Percentiles rank a stretch among this genome's conserved stretches.
These are phyloP conservation scores for Yamadazyma scolyti DNA, from an alignment of 805 yeast species.

Conservation along the genomic window DNA sequence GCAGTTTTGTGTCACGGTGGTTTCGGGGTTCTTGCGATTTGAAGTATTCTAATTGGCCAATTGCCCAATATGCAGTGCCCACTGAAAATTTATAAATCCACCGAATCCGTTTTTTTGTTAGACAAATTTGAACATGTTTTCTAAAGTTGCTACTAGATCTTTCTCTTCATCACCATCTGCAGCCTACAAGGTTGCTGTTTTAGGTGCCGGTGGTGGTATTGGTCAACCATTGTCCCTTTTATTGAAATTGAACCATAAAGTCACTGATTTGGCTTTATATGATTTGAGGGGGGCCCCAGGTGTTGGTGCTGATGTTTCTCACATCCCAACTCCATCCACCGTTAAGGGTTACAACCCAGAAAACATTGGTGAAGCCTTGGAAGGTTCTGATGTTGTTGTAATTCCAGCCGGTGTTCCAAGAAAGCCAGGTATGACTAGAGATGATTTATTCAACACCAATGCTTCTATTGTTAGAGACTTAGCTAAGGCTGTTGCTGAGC, in stretches of 20 bases:
- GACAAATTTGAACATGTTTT: slow-evolving; percentile 44
- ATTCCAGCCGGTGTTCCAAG: slow-evolving; percentile 98
- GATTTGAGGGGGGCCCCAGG: slow-evolving; percentile 93
- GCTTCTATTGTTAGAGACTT: slow-evolving; percentile 93
- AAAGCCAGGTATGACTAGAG: slow-evolving; percentile 99
- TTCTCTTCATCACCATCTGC: slow-evolving; percentile 65
- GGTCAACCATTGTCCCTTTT: slow-evolving; percentile 62
- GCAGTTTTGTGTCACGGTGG: too few species aligned
- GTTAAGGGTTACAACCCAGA: slow-evolving; percentile 89
- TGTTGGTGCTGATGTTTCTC: slow-evolving; percentile 95
- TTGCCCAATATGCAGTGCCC: too few species aligned
- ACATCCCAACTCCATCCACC: slow-evolving; percentile 86
- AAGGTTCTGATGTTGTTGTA: slow-evolving; percentile 79
- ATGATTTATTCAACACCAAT: slow-evolving; percentile 92
- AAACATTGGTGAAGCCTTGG: slow-evolving; percentile 63
- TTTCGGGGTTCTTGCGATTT: too few species aligned
- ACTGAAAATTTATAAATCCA: too few species aligned
- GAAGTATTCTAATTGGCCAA: too few species aligned
- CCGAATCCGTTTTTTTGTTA: too few species aligned
- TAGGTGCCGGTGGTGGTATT: slow-evolving; percentile 92
- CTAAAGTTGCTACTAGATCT: slow-evolving; percentile 54
- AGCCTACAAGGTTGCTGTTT: slow-evolving; percentile 70
- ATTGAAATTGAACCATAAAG: slow-evolving; percentile 83
- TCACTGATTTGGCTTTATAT: slow-evolving; percentile 79
- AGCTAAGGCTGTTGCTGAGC: slow-evolving; percentile 79